A percentile compares a stretch with the other conserved stretches of the same genome.
Evolutionary conservation across 331 rosid species (phyloP).

Genomic region (Erythrophleum ivorense): DNA sequence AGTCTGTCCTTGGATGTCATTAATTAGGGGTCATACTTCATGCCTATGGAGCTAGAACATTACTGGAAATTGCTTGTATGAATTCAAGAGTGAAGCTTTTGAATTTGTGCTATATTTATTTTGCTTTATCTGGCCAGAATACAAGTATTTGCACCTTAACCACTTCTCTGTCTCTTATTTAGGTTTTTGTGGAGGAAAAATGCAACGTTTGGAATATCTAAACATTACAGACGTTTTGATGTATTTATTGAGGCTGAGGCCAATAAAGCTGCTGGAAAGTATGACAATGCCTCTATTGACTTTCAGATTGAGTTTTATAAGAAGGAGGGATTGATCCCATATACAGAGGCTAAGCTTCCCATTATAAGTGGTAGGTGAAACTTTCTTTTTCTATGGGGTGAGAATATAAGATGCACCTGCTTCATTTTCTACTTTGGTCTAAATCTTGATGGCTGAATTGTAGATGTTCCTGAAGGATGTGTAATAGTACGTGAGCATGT

Average conservation of each 20-base stretch:
- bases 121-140: not conserved
- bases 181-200: conserved; percentile 98
- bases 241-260: conserved; percentile 95
- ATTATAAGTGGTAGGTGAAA: conserved; percentile 79
- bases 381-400: conserved; percentile 2
- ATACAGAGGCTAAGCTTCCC: conserved; percentile 89
- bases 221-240: conserved; percentile 91
- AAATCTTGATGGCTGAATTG: conserved; percentile 40
- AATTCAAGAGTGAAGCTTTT: not conserved
- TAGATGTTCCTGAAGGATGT: conserved; percentile 99
- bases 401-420: conserved; percentile 6
- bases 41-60: not conserved
- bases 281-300: conserved; percentile 82
- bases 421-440: conserved; percentile 22
- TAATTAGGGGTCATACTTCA: conserved; percentile 21
- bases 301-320: conserved; percentile 81
- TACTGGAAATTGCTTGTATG: not conserved
- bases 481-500: conserved; percentile 86
- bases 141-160: conserved; percentile 31
- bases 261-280: conserved; percentile 88
- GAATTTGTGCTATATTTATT: conserved; percentile 1
- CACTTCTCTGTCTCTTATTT: conserved; percentile 13
- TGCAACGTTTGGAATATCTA: conserved; percentile 91
- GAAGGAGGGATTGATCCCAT: conserved; percentile 86
- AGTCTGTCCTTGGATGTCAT: conserved; percentile 14